Conservation (phyloP, 768 basidiomycete species). For the Daedaleopsis sinensis region DNA sequence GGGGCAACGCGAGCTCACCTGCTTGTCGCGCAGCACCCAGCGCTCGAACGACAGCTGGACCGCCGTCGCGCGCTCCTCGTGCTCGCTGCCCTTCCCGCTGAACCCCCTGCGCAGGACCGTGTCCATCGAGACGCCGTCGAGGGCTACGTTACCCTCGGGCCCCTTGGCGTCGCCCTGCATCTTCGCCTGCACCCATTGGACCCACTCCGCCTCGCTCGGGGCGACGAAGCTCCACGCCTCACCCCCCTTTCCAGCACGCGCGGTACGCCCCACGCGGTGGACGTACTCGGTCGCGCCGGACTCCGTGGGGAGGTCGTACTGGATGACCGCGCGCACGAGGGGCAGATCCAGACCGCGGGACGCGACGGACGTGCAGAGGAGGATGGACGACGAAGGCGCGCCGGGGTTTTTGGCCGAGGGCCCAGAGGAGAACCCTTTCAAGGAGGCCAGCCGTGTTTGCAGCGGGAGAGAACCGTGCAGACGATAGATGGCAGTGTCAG, state of each 20-base stretch:
- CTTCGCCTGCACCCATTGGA: slow-evolving; percentile 83
- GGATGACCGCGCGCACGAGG: slow-evolving; percentile 90
- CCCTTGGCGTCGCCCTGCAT: slow-evolving; percentile 60
- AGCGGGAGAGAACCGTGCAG: slow-evolving; percentile 93
- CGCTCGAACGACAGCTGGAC: slow-evolving; percentile 94
- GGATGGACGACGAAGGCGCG: slow-evolving; percentile 53
- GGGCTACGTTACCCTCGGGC: slow-evolving; percentile 37
- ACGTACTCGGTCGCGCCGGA: slow-evolving; percentile 96
- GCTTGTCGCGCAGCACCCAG: slow-evolving; percentile 79
- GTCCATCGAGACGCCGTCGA: slow-evolving; percentile 69
- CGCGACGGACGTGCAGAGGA: slow-evolving; percentile 96
- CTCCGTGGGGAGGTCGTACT: slow-evolving; percentile 97
- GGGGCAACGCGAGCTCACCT: slow-evolving; percentile 48
- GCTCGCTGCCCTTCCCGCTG: slow-evolving; percentile 80
- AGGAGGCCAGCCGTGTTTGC: slow-evolving; percentile 73
- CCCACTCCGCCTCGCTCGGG: slow-evolving; percentile 88
- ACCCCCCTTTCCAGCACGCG: slow-evolving; percentile 93
- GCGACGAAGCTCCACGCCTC: slow-evolving; percentile 94
- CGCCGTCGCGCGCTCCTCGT: slow-evolving; percentile 89
- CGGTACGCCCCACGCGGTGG: slow-evolving; percentile 95
- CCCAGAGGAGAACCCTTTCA: slow-evolving; percentile 75
- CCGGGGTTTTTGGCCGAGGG: slow-evolving; percentile 35
- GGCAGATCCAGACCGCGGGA: slow-evolving; percentile 98
- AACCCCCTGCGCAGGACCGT: slow-evolving; percentile 78
- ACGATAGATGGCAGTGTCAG: slow-evolving; percentile 79